phyloP scores from a whole-genome alignment of 257 asterid species.

The Solanum piurae region DNA sequence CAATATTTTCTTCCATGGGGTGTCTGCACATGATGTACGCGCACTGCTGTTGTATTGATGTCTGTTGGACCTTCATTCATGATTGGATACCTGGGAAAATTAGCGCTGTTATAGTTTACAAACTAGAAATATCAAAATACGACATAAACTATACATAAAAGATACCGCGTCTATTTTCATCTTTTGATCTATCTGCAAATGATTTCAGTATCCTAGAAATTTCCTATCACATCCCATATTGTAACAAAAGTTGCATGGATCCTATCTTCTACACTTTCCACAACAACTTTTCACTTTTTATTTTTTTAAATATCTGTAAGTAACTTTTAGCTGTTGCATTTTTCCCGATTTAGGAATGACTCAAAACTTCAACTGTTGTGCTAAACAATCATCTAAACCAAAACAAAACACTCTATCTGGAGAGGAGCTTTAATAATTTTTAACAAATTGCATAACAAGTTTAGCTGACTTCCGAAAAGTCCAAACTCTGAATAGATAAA shows the following conservation, averaged over 20 bases:
- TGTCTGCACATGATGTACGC: background rate
- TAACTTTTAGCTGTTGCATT: background rate
- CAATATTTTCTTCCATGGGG: background rate
- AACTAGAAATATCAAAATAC: background rate
- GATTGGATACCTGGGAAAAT: background rate
- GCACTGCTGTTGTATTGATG: background rate
- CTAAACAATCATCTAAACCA: background rate
- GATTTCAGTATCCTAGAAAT: background rate
- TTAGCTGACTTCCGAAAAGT: background rate
- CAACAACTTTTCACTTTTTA: background rate
- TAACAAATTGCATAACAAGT: background rate
- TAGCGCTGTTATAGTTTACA: background rate
- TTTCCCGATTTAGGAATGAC: background rate
- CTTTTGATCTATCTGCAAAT: background rate
- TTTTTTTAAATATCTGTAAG: background rate
- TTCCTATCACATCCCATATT: background rate
- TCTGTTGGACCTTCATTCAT: background rate
- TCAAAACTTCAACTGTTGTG: background rate
- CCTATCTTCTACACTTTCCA: background rate
- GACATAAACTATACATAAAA: background rate
- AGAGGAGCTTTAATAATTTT: background rate
- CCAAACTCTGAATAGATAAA: background rate
- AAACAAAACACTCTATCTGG: background rate
- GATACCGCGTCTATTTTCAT: background rate
- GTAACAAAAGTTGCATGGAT: background rate